Conservation (phyloP, 352 stramenopile species). For the Globisporangium spiculum region DNA sequence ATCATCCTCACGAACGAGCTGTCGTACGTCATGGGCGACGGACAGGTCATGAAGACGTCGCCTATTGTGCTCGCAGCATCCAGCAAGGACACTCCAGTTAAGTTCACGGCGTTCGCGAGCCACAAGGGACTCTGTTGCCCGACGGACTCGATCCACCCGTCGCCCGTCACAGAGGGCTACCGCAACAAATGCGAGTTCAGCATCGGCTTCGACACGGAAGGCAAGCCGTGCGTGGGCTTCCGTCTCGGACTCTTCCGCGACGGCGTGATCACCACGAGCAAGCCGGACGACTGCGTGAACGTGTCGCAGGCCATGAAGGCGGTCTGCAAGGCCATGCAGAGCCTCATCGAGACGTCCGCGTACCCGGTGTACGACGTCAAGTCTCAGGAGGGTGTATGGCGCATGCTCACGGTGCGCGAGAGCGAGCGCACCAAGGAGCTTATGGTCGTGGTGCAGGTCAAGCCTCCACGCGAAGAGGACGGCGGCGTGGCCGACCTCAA, state of each 20-base stretch:
- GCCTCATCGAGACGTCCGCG: constrained; percentile 46
- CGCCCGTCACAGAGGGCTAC: constrained; percentile 86
- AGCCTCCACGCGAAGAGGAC: constrained; percentile 33
- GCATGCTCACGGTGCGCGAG: constrained; percentile 68
- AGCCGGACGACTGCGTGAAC: constrained; percentile 71
- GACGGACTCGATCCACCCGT: constrained; percentile 86
- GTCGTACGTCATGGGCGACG: constrained; percentile 36
- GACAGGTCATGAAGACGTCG: constrained; percentile 33
- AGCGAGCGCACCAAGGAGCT: constrained; percentile 66
- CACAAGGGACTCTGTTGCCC: constrained; percentile 83
- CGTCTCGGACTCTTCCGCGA: constrained; percentile 81
- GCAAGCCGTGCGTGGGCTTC: constrained; percentile 85
- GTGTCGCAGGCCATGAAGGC: constrained; percentile 82
- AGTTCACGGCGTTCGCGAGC: constrained; percentile 64
- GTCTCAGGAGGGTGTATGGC: constrained; percentile 71
- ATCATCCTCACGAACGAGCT: constrained; percentile 58
- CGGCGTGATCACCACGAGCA: constrained; percentile 65
- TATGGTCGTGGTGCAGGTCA: constrained; percentile 81
- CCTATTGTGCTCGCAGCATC: constrained; percentile 24
- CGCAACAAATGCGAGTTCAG: constrained; percentile 99
- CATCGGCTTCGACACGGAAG: constrained; percentile 82
- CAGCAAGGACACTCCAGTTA: background rate
- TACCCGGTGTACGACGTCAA: constrained; percentile 75
- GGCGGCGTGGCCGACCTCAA: constrained; percentile 39
- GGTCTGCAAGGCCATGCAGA: constrained; percentile 65